A percentile compares a stretch with the other conserved stretches of the same genome.
These are phyloP conservation scores for Cryphonectria nitschkei DNA, from an alignment of 2,329 filamentous ascomycete genomes.

Conservation along the genomic window DNA sequence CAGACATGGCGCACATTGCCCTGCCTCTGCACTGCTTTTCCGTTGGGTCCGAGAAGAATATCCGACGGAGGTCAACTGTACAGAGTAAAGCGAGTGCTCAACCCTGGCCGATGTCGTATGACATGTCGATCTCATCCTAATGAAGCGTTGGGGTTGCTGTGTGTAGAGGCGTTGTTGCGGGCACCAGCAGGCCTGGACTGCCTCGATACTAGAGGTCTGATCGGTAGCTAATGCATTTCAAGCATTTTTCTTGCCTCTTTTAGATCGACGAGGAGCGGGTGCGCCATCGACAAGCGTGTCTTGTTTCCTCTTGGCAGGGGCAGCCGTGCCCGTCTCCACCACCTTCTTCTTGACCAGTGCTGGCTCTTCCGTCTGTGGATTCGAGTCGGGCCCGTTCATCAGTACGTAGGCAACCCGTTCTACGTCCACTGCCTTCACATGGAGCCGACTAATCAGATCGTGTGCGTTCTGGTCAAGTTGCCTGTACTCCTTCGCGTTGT, in stretches of 20 bases:
- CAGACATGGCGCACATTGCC: not conserved
- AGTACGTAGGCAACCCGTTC: slow-evolving; percentile 75
- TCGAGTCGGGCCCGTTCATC: slow-evolving; percentile 46
- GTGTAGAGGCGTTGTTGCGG: not conserved
- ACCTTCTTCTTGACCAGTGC: slow-evolving; percentile 13
- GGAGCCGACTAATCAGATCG: slow-evolving; percentile 51
- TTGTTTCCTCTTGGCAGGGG: slow-evolving; percentile 23
- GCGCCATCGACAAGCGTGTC: slow-evolving; percentile 15
- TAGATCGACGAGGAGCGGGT: slow-evolving; percentile 21
- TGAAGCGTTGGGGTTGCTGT: not conserved
- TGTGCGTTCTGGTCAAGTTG: slow-evolving; percentile 52
- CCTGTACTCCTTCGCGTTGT: slow-evolving; percentile 70
- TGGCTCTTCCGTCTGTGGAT: not conserved
- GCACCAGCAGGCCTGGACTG: not conserved
- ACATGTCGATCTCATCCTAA: not conserved
- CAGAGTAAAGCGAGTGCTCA: not conserved
- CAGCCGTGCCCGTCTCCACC: slow-evolving; percentile 1
- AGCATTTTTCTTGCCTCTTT: slow-evolving; percentile 15
- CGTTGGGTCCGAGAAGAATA: not conserved
- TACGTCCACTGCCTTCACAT: slow-evolving; percentile 62
- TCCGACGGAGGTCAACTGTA: not conserved
- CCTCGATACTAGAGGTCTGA: not conserved
- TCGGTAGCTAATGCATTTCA: slow-evolving; percentile 1
- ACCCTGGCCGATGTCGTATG: not conserved
- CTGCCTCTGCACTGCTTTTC: not conserved